A percentile compares a stretch with the other conserved stretches of the same genome.
Evolutionary conservation across 108 stramenopile species (phyloP).

Genomic region (Cyclotella kingstonii): DNA sequence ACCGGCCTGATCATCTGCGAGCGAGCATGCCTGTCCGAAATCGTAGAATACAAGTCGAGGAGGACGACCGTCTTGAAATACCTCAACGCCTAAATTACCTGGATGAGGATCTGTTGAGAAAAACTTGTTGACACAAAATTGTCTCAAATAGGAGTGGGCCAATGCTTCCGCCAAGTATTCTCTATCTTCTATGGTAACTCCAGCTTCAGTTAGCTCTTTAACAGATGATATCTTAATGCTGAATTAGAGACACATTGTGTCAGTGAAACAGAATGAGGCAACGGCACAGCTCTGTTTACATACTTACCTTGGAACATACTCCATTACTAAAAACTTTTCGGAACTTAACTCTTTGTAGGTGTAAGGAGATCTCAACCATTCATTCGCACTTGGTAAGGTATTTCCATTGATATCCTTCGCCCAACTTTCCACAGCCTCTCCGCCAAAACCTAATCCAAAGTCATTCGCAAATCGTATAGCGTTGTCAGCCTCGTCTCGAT

Average conservation of each 20-base stretch:
- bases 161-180: conserved; percentile 72
- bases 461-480: conserved; percentile 78
- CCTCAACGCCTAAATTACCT: conserved; percentile 82
- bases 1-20: conserved; percentile 60
- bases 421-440: conserved; percentile 41
- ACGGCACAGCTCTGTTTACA: not conserved
- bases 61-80: conserved; percentile 41
- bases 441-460: conserved; percentile 81
- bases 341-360: conserved; percentile 68
- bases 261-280: not conserved
- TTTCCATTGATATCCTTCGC: conserved; percentile 66
- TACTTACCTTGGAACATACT: conserved; percentile 64
- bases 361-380: conserved; percentile 73
- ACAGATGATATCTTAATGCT: conserved; percentile 74
- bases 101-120: conserved; percentile 87
- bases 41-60: conserved; percentile 82
- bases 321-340: conserved; percentile 77
- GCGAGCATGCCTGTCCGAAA: conserved; percentile 82
- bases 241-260: not conserved
- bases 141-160: conserved; percentile 75
- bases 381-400: conserved; percentile 66
- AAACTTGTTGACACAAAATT: conserved; percentile 79
- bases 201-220: conserved; percentile 58
- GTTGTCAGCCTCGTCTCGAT: conserved; percentile 92
- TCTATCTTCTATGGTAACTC: conserved; percentile 61